A percentile compares a stretch with the other conserved stretches of the same genome.
Evolutionary conservation across 2,329 filamentous ascomycete genomes (phyloP).

Genomic region (Thermothelomyces thermophilus): DNA sequence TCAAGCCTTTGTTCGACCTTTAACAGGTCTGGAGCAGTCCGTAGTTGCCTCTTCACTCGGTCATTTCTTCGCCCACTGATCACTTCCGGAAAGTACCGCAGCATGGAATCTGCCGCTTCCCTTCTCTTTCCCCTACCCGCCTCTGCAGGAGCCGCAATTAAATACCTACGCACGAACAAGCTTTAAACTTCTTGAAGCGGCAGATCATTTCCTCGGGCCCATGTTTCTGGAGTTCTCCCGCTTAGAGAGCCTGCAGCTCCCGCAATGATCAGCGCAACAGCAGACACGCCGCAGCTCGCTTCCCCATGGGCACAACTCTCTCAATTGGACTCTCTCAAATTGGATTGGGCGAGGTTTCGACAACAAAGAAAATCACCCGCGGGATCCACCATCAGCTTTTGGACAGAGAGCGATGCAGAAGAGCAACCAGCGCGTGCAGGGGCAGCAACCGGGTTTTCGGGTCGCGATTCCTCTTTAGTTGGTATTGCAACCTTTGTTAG

Average conservation of each 20-base stretch:
- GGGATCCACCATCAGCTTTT: too few relatives aligned
- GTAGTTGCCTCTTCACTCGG: not conserved
- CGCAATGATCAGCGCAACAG: not conserved
- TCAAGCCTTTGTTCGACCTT: too few relatives aligned
- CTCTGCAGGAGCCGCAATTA: constrained; percentile 1
- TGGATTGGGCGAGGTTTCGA: too few relatives aligned
- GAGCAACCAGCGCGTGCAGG: not conserved
- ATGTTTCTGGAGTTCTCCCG: not conserved
- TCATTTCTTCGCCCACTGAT: too few relatives aligned
- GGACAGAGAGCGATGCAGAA: not conserved
- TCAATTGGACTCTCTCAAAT: too few relatives aligned
- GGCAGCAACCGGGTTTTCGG: constrained; percentile 8
- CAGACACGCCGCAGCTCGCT: too few relatives aligned
- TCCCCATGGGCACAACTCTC: too few relatives aligned
- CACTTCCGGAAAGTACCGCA: not conserved
- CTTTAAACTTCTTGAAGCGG: not conserved
- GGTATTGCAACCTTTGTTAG: not conserved
- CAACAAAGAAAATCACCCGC: too few relatives aligned
- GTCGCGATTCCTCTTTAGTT: constrained; percentile 5
- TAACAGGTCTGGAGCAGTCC: too few relatives aligned
- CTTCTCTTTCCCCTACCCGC: not conserved
- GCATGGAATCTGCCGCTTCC: not conserved
- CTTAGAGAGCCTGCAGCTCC: not conserved
- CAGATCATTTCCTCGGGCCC: not conserved
- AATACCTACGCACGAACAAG: not conserved